A percentile compares a stretch with the other conserved stretches of the same genome.
Conservation (phyloP, 768 basidiomycete genomes). For the Jaapia argillacea region DNA sequence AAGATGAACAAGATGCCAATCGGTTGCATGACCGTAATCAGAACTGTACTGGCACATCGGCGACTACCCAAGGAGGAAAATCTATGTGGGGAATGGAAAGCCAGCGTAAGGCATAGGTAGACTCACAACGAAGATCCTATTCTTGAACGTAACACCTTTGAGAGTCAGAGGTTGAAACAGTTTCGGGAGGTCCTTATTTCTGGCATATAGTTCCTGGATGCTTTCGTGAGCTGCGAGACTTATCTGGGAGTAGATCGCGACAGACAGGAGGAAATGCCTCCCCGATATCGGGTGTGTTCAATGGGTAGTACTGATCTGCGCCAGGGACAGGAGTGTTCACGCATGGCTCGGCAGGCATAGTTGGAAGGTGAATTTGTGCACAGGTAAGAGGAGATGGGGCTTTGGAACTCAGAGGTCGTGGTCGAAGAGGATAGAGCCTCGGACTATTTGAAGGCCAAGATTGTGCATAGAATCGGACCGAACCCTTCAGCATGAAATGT, state of each 20-base stretch:
- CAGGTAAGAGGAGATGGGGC: too few relatives aligned
- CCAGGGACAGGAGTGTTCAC: conserved; percentile 40
- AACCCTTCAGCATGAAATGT: too few relatives aligned
- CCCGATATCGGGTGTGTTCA: conserved; percentile 51
- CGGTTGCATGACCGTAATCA: conserved; percentile 64
- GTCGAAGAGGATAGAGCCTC: too few relatives aligned
- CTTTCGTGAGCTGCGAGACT: conserved; percentile 1
- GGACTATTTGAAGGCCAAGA: too few relatives aligned
- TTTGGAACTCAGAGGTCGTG: too few relatives aligned
- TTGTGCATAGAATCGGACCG: too few relatives aligned
- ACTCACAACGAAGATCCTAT: conserved; percentile 60
- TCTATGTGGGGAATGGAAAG: background rate
- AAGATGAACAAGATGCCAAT: conserved; percentile 78
- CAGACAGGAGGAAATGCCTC: conserved; percentile 24
- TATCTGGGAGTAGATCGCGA: conserved; percentile 7
- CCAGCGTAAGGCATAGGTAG: background rate
- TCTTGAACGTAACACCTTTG: conserved; percentile 55
- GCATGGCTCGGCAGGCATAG: too few relatives aligned
- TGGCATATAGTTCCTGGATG: conserved; percentile 18
- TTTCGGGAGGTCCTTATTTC: conserved; percentile 41
- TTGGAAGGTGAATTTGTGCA: too few relatives aligned
- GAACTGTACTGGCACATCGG: conserved; percentile 83
- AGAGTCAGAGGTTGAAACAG: conserved; percentile 63
- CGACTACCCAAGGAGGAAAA: conserved; percentile 25
- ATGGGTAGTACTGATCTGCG: conserved; percentile 44